Conservation (phyloP, 331 rosid species). For the Acacia pycnantha region DNA sequence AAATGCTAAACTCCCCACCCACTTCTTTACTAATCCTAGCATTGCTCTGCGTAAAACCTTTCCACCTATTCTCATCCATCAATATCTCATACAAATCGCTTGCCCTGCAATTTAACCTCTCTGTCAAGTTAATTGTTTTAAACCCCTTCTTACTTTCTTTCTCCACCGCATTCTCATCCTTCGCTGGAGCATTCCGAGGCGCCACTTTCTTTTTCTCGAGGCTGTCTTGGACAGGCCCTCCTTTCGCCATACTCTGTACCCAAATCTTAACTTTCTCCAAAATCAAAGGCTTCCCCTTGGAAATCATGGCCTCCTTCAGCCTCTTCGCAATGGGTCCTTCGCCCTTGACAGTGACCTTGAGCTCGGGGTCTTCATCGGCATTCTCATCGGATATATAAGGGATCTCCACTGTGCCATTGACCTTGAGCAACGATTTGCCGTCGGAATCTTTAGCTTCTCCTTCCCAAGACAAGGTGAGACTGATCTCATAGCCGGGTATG, state of each 20-base stretch:
- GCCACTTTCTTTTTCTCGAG: background rate
- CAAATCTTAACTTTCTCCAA: slow-evolving; percentile 4
- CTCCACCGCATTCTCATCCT: slow-evolving; percentile 27
- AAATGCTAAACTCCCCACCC: slow-evolving; percentile 77
- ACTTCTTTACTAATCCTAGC: slow-evolving; percentile 88
- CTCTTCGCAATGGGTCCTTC: background rate
- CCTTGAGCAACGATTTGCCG: background rate
- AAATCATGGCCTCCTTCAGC: slow-evolving; percentile 1
- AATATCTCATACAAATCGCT: slow-evolving; percentile 74
- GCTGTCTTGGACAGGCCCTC: background rate
- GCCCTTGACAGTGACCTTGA: background rate
- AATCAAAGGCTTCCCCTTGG: slow-evolving; percentile 1
- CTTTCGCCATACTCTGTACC: slow-evolving; percentile 6
- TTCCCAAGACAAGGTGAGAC: slow-evolving; percentile 2
- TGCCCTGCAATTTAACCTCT: slow-evolving; percentile 87
- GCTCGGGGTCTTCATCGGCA: slow-evolving; percentile 4
- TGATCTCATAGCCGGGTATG: slow-evolving; percentile 13
- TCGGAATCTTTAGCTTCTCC: slow-evolving; percentile 6
- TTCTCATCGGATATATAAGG: slow-evolving; percentile 15
- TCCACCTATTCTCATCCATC: slow-evolving; percentile 98
- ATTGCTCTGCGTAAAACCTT: slow-evolving; percentile 86
- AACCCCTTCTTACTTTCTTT: slow-evolving; percentile 55
- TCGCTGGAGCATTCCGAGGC: slow-evolving; percentile 22
- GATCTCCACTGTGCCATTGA: slow-evolving; percentile 6
- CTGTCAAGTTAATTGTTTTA: slow-evolving; percentile 71